These are phyloP conservation scores for Aschersonia sp. DNA, from an alignment of 2,329 filamentous ascomycete species.

Conservation along the genomic window DNA sequence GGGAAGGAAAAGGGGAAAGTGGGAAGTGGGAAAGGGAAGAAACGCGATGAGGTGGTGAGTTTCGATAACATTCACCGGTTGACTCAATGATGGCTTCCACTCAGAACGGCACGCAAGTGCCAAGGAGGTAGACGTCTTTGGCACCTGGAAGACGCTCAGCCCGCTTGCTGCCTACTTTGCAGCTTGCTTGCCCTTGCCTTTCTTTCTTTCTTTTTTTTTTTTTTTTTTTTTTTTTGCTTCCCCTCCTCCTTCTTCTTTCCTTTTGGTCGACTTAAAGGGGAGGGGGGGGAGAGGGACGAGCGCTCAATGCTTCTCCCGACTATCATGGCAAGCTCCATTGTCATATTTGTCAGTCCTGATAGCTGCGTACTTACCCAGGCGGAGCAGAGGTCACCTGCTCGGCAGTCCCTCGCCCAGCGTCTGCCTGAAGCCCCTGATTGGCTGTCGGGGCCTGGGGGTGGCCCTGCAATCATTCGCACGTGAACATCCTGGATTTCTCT, in stretches of 20 bases:
- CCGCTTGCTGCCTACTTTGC: no score
- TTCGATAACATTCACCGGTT: neutral
- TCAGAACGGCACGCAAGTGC: neutral
- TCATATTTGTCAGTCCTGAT: neutral
- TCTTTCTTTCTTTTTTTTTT: neutral
- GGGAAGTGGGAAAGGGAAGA: neutral
- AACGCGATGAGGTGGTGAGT: neutral
- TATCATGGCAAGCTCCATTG: neutral
- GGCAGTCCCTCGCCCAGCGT: neutral
- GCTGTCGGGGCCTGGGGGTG: neutral
- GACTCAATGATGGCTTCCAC: no score
- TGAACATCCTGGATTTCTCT: conserved; percentile 5
- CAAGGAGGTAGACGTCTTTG: neutral
- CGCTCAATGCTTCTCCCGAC: neutral
- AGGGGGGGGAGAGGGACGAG: no score
- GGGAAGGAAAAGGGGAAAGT: neutral
- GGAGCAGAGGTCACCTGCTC: neutral
- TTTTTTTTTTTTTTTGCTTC: neutral
- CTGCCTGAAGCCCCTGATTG: neutral
- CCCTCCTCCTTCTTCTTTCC: neutral
- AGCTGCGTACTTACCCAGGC: neutral
- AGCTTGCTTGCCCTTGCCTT: neutral
- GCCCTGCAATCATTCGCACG: conserved; percentile 3
- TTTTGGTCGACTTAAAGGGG: neutral
- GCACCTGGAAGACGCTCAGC: no score